Evolutionary conservation across 116 monocot genomes (phyloP), one percentile per base, ranked within the genome.

Genomic region (Zostera marina): DNA sequence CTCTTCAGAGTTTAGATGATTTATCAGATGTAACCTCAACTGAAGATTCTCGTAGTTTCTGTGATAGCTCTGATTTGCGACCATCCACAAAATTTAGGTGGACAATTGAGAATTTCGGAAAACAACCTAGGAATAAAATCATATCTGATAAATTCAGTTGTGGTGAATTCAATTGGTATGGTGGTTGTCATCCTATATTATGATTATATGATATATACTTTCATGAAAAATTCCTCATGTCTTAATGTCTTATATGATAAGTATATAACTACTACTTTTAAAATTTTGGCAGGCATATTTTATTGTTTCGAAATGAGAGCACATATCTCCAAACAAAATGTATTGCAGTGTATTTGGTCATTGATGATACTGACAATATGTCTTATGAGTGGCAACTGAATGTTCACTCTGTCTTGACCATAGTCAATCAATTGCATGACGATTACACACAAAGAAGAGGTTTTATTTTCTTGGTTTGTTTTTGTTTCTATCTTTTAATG

Each of bases 291-390:
- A 98, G 98, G 98, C 70, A 90, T 16, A 72, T 98, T 59, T 66
- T 98, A 63, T 79, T 98, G 41, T 98, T 98, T 60, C 98, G 90
- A 9, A 98, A 98, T 72, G 98, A 90, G 38, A 98, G 90, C 60
- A 89, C 90, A 2, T 32, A 32, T 5, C 32, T 67, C 90, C 90
- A 9, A 90, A 98, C 22, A 82, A n/a, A n/a, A n/a, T n/a, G 86
- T 54, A 66, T 90, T 61, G 90, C 98, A 19, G 90, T 98, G 82
- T 98, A 98, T 57, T 62, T 98, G 60, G 89, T 86, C 68, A 90
- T 98, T 71, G 89, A 85, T 40, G 98, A 98, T 55, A 81, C 90
- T 5, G 43, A 70, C 1, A 74, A 10, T 45, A 62, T 90, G 64
- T 90, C 85, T 0, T 98, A 83, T 77, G 98, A 83, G 2, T 98